Conservation (phyloP, 139 green algal species). For the Chlamydomonas schloesseri region DNA sequence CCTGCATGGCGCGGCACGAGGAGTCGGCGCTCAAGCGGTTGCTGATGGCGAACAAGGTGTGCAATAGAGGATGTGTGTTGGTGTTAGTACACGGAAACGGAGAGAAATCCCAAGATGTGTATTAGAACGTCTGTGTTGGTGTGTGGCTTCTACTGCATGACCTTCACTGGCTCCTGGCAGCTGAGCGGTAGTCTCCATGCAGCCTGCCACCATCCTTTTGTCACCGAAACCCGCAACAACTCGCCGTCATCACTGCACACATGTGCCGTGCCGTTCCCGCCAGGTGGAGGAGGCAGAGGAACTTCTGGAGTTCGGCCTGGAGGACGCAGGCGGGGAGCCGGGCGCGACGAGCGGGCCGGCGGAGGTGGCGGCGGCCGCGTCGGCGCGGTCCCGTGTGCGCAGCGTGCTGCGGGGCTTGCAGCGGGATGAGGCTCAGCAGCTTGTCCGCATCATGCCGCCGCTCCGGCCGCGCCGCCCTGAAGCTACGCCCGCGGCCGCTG, state of each 20-base stretch:
- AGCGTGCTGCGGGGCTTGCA: not conserved
- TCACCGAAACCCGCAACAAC: not conserved
- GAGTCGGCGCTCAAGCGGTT: not conserved
- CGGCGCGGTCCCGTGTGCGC: not conserved
- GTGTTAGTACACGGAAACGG: too few relatives aligned
- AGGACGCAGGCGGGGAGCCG: not conserved
- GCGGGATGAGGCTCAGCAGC: not conserved
- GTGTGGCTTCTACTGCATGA: not conserved
- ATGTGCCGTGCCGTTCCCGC: too few relatives aligned
- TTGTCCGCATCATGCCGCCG: slow-evolving; percentile 8
- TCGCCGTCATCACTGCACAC: not conserved
- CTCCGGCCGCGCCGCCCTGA: too few relatives aligned
- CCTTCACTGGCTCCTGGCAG: not conserved
- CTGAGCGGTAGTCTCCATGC: not conserved
- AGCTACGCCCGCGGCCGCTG: too few relatives aligned
- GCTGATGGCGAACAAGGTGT: not conserved
- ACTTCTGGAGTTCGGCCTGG: not conserved
- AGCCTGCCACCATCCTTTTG: not conserved
- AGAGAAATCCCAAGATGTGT: too few relatives aligned
- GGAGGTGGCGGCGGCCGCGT: not conserved
- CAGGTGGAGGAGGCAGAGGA: slow-evolving; percentile 30
- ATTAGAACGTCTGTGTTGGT: too few relatives aligned
- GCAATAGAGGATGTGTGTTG: too few relatives aligned
- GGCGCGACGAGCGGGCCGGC: not conserved
- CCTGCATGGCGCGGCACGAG: not conserved